Base-by-base conservation (phyloP, 768 basidiomycete species). In the Lepiota venenata region DNA sequence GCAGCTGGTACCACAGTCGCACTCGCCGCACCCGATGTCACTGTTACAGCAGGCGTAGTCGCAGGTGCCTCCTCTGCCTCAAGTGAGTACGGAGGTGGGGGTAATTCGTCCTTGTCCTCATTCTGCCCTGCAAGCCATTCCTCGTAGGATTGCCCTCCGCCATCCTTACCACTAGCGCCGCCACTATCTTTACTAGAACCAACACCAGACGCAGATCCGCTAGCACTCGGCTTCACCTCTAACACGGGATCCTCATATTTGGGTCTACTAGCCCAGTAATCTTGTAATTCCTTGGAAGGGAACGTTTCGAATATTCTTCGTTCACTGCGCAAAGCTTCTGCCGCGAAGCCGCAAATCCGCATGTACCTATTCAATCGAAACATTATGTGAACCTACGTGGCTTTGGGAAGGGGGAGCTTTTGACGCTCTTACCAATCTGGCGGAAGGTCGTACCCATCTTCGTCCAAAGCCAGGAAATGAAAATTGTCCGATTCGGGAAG, bases 371-470 rank as follows among this genome's bases (percentile, higher is more conserved):
- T 49, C 9, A 15, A 47, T 46, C 22, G 18, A 40, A 12, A 38
- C 35, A 22, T 46, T 44, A 42, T 43, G 38, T 50, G 42, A 52
- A 43, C 41, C n/a, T 21, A 22, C 18, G 56, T 48, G 40, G 41
- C n/a, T n/a, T 25, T 46, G 42, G 20, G 50, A 49, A 55, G 38
- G 58, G 40, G 57, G 44, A 54, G 38, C 38, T 39, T 45, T n/a
- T 20, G 35, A 74, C 77, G 61, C 29, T 16, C 53, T 42, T 62
- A 88, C 91, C 91, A 93, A 70, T 93, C 91, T 22, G 85, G 71
- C 1, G 90, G 89, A 15, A 91, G 65, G 57, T 88, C 85, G 60
- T 83, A 78, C 2, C 89, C 90, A 60, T 92, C 91, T 56, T 78
- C 83, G 60, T 93, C 91, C 15, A 91, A 74, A 8, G 88, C 85